phyloP scores from a whole-genome alignment of 1,284 basidiomycete species.

The Malassezia pachydermatis region DNA sequence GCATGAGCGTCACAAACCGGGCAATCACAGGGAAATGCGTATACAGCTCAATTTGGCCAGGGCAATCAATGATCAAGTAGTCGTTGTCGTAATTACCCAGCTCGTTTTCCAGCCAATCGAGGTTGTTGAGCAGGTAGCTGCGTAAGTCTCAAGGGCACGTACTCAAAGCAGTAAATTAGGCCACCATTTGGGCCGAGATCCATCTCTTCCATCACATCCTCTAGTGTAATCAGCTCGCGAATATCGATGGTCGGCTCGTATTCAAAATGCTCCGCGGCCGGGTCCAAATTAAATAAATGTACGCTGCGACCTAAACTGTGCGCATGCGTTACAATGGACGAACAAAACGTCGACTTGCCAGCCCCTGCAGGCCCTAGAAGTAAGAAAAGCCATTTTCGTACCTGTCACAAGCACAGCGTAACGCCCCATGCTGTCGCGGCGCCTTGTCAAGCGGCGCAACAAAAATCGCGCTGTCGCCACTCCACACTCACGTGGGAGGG shows the following conservation, averaged over 20 bases:
- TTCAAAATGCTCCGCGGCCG: slow-evolving; percentile 88
- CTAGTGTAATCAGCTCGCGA: slow-evolving; percentile 77
- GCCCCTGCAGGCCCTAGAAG: slow-evolving; percentile 78
- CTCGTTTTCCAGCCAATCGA: slow-evolving; percentile 98
- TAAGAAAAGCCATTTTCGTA: neutral
- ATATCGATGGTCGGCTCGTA: slow-evolving; percentile 90
- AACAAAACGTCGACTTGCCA: slow-evolving; percentile 92
- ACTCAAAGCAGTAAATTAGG: slow-evolving; percentile 98
- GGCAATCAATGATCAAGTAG: slow-evolving; percentile 95
- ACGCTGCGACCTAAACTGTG: slow-evolving; percentile 69
- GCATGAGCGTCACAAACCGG: slow-evolving; percentile 61
- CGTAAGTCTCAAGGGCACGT: slow-evolving; percentile 22
- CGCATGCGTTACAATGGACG: slow-evolving; percentile 80
- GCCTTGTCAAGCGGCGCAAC: neutral
- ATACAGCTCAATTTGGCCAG: slow-evolving; percentile 96
- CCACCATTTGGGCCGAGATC: slow-evolving; percentile 95
- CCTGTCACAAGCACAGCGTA: slow-evolving; percentile 33
- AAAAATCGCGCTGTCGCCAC: neutral
- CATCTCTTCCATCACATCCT: slow-evolving; percentile 94
- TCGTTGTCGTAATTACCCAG: slow-evolving; percentile 84
- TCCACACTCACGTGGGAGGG: too few species aligned
- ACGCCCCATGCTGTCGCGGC: slow-evolving; percentile 24
- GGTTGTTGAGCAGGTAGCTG: slow-evolving; percentile 88
- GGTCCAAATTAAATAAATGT: slow-evolving; percentile 94
- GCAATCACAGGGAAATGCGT: slow-evolving; percentile 96